Evolutionary conservation across 2,329 filamentous ascomycete species (phyloP).

Genomic region (Ceratocystis ficicola): DNA sequence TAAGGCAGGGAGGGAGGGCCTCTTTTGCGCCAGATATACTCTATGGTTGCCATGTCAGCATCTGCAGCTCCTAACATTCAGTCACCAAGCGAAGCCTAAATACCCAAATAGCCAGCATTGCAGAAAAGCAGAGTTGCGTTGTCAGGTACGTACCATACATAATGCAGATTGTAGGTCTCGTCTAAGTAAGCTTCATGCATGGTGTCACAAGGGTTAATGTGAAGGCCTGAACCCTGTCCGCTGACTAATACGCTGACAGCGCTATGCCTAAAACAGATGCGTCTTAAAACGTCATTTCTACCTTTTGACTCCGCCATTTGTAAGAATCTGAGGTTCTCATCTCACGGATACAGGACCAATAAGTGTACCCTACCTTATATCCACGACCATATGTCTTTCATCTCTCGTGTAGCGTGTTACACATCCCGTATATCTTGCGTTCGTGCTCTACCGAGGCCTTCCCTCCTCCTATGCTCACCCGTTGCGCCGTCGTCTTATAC

Average conservation of each 20-base stretch:
- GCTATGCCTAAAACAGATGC: slow-evolving; percentile 9
- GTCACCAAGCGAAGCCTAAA: not conserved
- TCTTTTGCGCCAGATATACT: not conserved
- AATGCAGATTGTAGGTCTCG: not conserved
- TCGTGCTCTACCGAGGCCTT: not conserved
- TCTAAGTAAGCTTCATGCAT: not conserved
- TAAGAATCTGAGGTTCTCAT: not conserved
- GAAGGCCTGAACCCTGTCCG: not conserved
- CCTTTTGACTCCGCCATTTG: not conserved
- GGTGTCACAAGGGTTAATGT: not conserved
- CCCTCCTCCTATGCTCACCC: not conserved
- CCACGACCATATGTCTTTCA: not conserved
- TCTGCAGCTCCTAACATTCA: not conserved
- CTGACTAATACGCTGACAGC: slow-evolving; percentile 6
- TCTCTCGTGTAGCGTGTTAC: not conserved
- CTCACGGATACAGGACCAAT: not conserved
- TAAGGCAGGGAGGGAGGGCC: not conserved
- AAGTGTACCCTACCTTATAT: too few species aligned
- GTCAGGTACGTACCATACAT: not conserved
- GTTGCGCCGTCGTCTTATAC: not conserved
- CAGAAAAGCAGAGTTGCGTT: slow-evolving; percentile 8
- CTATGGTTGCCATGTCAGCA: slow-evolving; percentile 6
- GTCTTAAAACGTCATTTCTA: slow-evolving; percentile 14
- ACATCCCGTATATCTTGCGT: not conserved
- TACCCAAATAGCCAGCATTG: slow-evolving; percentile 8